A percentile compares a stretch with the other conserved stretches of the same genome.
Evolutionary conservation across 2,329 filamentous ascomycete genomes (phyloP).

Genomic region (Penicillium sp.): DNA sequence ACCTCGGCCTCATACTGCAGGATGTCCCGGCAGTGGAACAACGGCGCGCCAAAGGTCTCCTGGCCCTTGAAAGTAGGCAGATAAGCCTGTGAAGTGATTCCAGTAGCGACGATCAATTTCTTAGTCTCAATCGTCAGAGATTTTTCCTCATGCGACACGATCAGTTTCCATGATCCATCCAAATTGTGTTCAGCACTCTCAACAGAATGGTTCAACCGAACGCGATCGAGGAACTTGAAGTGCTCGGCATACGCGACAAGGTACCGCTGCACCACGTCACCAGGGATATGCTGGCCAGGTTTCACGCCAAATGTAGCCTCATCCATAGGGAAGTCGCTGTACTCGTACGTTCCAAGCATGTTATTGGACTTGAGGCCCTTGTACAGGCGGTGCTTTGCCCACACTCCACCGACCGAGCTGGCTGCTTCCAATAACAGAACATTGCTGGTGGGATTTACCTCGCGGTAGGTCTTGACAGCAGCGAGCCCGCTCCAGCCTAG

Average conservation of each 20-base stretch:
- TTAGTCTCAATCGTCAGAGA: constrained; percentile 26
- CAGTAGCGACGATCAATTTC: constrained; percentile 63
- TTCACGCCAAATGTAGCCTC: constrained; percentile 51
- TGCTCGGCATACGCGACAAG: constrained; percentile 56
- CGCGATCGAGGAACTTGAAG: constrained; percentile 51
- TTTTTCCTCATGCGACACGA: constrained; percentile 16
- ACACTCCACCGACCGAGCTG: constrained; percentile 65
- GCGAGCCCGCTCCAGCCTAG: constrained; percentile 59
- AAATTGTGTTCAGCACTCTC: constrained; percentile 46
- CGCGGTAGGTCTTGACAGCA: constrained; percentile 61
- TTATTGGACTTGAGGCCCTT: constrained; percentile 73
- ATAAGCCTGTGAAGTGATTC: constrained; percentile 59
- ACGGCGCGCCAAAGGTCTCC: constrained; percentile 51
- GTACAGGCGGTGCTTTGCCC: constrained; percentile 66
- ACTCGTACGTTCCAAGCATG: constrained; percentile 71
- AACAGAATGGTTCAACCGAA: constrained; percentile 55
- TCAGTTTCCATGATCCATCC: constrained; percentile 39
- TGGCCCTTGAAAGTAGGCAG: constrained; percentile 54
- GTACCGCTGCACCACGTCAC: constrained; percentile 57
- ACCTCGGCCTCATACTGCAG: constrained; percentile 34
- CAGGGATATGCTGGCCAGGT: constrained; percentile 60
- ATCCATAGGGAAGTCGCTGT: constrained; percentile 71
- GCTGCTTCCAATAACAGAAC: constrained; percentile 61
- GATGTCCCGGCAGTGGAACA: constrained; percentile 62
- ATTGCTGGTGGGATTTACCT: constrained; percentile 58